phyloP scores from a whole-genome alignment of 2,329 filamentous ascomycete genomes.

The Boeremia lycopersici region DNA sequence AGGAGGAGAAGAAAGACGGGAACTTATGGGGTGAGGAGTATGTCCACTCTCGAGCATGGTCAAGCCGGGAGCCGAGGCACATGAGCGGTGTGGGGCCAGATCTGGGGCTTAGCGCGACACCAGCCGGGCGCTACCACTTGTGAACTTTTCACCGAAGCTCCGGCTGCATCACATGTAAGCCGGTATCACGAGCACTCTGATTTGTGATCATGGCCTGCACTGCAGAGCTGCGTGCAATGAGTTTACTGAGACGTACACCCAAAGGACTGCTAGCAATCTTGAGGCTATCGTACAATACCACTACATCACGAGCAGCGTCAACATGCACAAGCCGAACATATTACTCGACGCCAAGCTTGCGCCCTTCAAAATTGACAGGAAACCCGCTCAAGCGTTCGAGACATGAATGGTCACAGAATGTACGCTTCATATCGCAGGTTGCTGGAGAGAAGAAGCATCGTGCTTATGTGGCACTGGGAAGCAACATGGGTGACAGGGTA shows the following conservation, averaged over 20 bases:
- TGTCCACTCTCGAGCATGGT: constrained; percentile 21
- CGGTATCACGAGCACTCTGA: constrained; percentile 6
- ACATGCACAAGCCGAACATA: neutral
- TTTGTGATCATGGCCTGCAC: constrained; percentile 10
- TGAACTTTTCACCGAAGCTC: constrained; percentile 15
- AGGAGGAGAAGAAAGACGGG: constrained; percentile 19
- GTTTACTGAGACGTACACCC: neutral
- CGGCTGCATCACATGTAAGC: constrained; percentile 27
- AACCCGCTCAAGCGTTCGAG: neutral
- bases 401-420: neutral
- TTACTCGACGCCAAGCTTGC: neutral
- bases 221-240: constrained; percentile 2
- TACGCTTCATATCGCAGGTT: constrained; percentile 19
- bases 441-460: constrained; percentile 39
- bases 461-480: constrained; percentile 87
- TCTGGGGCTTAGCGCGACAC: constrained; percentile 12
- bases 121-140: constrained; percentile 9
- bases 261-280: neutral
- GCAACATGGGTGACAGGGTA: constrained; percentile 87
- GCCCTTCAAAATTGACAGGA: neutral
- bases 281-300: neutral
- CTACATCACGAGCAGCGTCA: neutral
- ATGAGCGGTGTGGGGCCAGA: constrained; percentile 10
- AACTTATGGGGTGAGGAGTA: constrained; percentile 32
- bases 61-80: constrained; percentile 36